Evolutionary conservation across 768 basidiomycete genomes (phyloP).

Genomic region (Lyophyllum decastes): DNA sequence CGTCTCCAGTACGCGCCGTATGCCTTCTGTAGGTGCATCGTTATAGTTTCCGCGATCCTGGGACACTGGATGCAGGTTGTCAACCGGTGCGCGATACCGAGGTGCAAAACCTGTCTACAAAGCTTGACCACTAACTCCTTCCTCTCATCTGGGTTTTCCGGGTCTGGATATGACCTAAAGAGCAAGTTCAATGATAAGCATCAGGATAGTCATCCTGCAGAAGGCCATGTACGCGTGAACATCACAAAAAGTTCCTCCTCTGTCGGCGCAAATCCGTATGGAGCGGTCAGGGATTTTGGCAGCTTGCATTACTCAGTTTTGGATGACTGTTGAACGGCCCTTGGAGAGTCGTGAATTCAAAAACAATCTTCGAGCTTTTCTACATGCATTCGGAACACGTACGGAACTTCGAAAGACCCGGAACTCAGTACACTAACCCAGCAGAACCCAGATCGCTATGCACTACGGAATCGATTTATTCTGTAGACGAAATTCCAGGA

Average conservation of each 20-base stretch:
- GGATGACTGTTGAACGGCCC: neutral
- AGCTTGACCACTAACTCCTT: slow-evolving; percentile 92
- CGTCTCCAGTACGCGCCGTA: slow-evolving; percentile 80
- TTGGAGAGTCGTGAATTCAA: neutral
- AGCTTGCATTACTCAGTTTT: slow-evolving; percentile 6
- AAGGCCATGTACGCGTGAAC: slow-evolving; percentile 66
- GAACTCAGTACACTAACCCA: neutral
- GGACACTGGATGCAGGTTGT: slow-evolving; percentile 56
- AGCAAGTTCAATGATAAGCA: neutral
- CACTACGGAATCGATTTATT: neutral
- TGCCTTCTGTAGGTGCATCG: slow-evolving; percentile 95
- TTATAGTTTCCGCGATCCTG: slow-evolving; percentile 86
- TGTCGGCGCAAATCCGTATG: slow-evolving; percentile 82
- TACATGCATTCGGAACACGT: slow-evolving; percentile 14
- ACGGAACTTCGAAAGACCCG: slow-evolving; percentile 8
- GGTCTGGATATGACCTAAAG: slow-evolving; percentile 72
- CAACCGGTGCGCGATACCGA: neutral
- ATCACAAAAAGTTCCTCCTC: slow-evolving; percentile 93
- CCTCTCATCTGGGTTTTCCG: slow-evolving; percentile 55
- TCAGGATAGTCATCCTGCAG: neutral
- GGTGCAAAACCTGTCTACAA: slow-evolving; percentile 44
- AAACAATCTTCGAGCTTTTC: slow-evolving; percentile 5
- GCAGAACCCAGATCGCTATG: slow-evolving; percentile 3
- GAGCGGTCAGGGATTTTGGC: slow-evolving; percentile 64
- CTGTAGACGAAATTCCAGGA: neutral